These are phyloP conservation scores for Ceratobasidium sp. DNA, from an alignment of 1,284 basidiomycete species.

Conservation along the genomic window DNA sequence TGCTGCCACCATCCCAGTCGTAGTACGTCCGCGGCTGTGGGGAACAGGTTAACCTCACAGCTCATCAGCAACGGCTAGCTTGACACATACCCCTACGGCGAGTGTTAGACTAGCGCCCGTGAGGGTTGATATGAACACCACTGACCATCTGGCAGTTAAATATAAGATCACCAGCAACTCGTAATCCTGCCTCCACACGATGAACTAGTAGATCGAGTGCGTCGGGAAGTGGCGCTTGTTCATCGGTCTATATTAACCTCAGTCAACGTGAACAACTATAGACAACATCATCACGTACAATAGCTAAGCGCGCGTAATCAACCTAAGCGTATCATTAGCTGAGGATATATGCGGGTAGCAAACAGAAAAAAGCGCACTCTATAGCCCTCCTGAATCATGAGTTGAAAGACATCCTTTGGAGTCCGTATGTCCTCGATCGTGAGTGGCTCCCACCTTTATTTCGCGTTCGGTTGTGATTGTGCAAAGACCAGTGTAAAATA, in stretches of 20 bases:
- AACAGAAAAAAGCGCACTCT: slow-evolving; percentile 63
- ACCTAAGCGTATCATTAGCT: slow-evolving; percentile 66
- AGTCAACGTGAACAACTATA: neutral
- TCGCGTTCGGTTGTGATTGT: neutral
- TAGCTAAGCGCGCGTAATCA: slow-evolving; percentile 88
- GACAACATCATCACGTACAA: slow-evolving; percentile 62
- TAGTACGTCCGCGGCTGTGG: slow-evolving; percentile 68
- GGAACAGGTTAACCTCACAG: neutral
- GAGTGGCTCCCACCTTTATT: slow-evolving; percentile 80
- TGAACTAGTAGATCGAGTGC: slow-evolving; percentile 84
- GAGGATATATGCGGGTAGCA: slow-evolving; percentile 24
- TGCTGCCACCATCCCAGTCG: slow-evolving; percentile 94
- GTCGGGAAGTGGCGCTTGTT: slow-evolving; percentile 92
- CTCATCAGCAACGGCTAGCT: neutral
- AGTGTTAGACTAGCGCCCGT: neutral
- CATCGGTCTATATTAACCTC: slow-evolving; percentile 78
- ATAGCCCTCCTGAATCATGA: slow-evolving; percentile 81
- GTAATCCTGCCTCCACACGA: slow-evolving; percentile 75
- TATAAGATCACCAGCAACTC: slow-evolving; percentile 76
- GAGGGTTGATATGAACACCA: slow-evolving; percentile 52
- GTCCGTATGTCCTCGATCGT: slow-evolving; percentile 92
- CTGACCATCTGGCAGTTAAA: slow-evolving; percentile 90
- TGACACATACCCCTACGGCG: slow-evolving; percentile 32
- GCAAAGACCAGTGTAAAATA: neutral
- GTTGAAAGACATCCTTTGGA: slow-evolving; percentile 85